phyloP scores from a whole-genome alignment of 73 alveolate species.

The Paramecium sexaurelia region DNA sequence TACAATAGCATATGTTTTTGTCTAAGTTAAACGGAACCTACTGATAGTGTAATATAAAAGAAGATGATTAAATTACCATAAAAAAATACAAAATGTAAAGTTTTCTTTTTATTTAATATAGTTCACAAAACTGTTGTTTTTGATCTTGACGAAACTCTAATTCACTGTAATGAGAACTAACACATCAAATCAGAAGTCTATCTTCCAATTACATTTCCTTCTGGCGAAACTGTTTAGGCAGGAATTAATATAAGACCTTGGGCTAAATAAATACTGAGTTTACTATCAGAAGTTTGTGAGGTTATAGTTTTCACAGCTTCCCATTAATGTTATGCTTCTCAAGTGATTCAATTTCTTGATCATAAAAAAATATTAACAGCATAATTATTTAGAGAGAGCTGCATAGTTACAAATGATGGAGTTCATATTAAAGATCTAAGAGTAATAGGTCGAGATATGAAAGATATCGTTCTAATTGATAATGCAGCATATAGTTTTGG shows the following conservation, averaged over 20 bases:
- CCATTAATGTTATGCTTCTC: conserved; percentile 71
- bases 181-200: conserved; percentile 27
- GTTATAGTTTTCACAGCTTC: conserved; percentile 78
- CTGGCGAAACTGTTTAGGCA: conserved; percentile 39
- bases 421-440: conserved; percentile 76
- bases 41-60: neutral
- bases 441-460: conserved; percentile 68
- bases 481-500: conserved; percentile 89
- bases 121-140: conserved; percentile 44
- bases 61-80: neutral
- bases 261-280: neutral
- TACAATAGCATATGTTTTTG: conserved; percentile 25
- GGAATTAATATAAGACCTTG: conserved; percentile 65
- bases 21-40: neutral
- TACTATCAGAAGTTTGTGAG: conserved; percentile 68
- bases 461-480: conserved; percentile 84
- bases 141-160: conserved; percentile 65
- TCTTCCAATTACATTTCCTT: conserved; percentile 34
- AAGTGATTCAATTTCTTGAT: conserved; percentile 71
- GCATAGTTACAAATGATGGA: conserved; percentile 73
- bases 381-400: conserved; percentile 75
- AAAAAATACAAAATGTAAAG: neutral
- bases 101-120: neutral
- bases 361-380: conserved; percentile 61
- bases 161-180: conserved; percentile 60